These are phyloP conservation scores for Cucumis hystrix DNA, from an alignment of 306 rosid genomes.

Conservation along the genomic window DNA sequence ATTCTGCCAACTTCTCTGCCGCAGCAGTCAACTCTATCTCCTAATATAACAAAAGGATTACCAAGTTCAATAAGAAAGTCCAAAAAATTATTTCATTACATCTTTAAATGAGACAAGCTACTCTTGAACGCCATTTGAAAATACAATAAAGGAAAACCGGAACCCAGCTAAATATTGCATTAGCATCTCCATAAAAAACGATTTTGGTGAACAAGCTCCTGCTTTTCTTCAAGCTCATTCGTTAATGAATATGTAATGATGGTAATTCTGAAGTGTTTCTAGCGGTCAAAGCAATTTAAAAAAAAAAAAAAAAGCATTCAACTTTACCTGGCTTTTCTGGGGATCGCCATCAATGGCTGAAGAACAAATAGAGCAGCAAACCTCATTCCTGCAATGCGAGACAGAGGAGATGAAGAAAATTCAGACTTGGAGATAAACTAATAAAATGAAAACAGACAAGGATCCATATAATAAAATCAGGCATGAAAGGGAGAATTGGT, in stretches of 20 bases:
- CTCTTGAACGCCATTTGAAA: too few species aligned
- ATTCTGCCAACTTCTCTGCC: constrained; percentile 89
- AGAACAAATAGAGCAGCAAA: constrained; percentile 15
- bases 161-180: not conserved
- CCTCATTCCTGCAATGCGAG: constrained; percentile 38
- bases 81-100: too few species aligned
- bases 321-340: constrained; percentile 51
- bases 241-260: not conserved
- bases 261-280: not conserved
- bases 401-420: not conserved
- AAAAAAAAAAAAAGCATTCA: not conserved
- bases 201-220: too few species aligned
- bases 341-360: constrained; percentile 30
- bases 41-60: constrained; percentile 23
- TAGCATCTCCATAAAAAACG: not conserved
- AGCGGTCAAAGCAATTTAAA: not conserved
- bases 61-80: not conserved
- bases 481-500: too few species aligned
- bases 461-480: not conserved
- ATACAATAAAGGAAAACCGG: too few species aligned
- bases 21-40: constrained; percentile 77
- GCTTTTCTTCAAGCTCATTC: not conserved
- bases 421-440: not conserved
- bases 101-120: too few species aligned
- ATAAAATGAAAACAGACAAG: not conserved